Evolutionary conservation across 768 basidiomycete species (phyloP), one percentile per base, ranked within the genome.

Genomic region (Sarcomyxa edulis): DNA sequence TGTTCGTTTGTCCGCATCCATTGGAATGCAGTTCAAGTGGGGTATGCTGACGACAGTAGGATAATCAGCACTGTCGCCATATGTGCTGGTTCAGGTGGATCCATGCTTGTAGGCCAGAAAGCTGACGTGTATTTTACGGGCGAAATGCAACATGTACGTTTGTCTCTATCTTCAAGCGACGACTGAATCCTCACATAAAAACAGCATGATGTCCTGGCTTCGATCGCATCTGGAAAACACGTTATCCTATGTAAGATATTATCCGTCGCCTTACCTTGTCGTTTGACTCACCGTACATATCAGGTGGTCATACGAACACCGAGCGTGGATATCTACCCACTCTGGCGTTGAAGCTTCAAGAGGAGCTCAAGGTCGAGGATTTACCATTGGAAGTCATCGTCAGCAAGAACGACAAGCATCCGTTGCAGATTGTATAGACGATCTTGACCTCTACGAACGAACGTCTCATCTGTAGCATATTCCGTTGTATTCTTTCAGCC

Each of bases 91-190:
- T 83, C 84, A 20, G 94, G 92, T 34, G 85, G 77, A 2, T 83
- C 82, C 30, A 69, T 94, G 57, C 72, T 97, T 33, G 59, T 69
- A 14, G 81, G 77, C 34, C 68, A 76, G 26, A 61, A 75, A 32
- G 93, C 92, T 26, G 93, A 96, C 58, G 75, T 93, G 18, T 91
- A 87, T 58, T 71, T 93, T 51, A 97, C 95, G 2, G 95, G 95
- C 7, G 92, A 97, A 64, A 88, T 94, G 86, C 58, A 74, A 14
- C 93, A 95, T 61, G 89, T 91, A 59, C 36, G 78, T 59, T 28
- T 42, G 12, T 30, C 31, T 43, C 16, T 37, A 18, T n/a, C n/a
- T n/a, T n/a, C n/a, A n/a, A n/a, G n/a, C n/a, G n/a, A n/a, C n/a
- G n/a, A n/a, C n/a, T n/a, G n/a, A n/a, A n/a, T n/a, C n/a, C n/a